Conservation (phyloP, 257 asterid species). For the Echium plantagineum region DNA sequence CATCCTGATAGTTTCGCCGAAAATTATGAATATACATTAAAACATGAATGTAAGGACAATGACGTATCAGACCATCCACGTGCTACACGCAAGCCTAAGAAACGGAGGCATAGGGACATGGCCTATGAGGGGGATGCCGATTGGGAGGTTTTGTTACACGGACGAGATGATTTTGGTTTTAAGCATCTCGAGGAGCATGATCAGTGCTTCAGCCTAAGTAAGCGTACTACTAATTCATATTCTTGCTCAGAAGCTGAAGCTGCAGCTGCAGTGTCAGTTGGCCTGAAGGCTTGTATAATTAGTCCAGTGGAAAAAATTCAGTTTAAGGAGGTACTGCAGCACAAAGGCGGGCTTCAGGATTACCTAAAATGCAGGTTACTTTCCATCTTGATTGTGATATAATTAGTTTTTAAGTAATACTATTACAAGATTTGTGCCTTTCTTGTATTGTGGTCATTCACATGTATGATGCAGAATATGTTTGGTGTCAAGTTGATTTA, state of each 20-base stretch:
- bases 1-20: constrained; percentile 38
- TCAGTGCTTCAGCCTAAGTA: constrained; percentile 33
- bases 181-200: constrained; percentile 37
- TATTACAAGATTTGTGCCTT: not conserved
- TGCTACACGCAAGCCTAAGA: constrained; percentile 52
- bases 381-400: constrained; percentile 4
- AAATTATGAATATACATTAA: constrained; percentile 29
- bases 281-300: constrained; percentile 78
- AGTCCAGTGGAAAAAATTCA: constrained; percentile 81
- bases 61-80: constrained; percentile 47
- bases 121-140: constrained; percentile 96
- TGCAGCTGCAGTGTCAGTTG: constrained; percentile 78
- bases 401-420: not conserved
- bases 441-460: not conserved
- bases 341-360: constrained; percentile 92
- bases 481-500: not conserved
- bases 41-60: constrained; percentile 38
- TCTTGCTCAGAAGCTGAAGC: constrained; percentile 41
- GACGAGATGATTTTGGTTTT: constrained; percentile 46
- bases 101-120: constrained; percentile 88
- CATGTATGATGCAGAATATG: not conserved
- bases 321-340: constrained; percentile 82
- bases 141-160: constrained; percentile 75
- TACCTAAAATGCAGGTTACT: constrained; percentile 90
- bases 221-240: constrained; percentile 25